Conservation (phyloP, 1,139 yeast species). For the Geotrichum fermentans region DNA sequence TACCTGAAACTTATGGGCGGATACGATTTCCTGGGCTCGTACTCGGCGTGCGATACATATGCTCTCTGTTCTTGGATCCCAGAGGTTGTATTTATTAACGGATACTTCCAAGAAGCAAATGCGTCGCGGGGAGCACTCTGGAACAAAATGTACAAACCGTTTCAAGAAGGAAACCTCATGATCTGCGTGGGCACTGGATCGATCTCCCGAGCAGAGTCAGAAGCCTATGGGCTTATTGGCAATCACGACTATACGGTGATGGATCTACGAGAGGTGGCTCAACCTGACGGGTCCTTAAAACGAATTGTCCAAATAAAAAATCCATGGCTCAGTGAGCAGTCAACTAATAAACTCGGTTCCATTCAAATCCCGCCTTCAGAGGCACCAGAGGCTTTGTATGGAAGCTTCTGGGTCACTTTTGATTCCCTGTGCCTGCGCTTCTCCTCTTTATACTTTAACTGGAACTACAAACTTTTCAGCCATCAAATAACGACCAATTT, state of each 20-base stretch:
- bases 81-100: slow-evolving; percentile 46
- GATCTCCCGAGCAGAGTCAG: slow-evolving; percentile 41
- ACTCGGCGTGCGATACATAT: slow-evolving; percentile 70
- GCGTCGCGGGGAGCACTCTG: slow-evolving; percentile 36
- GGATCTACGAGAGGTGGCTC: slow-evolving; percentile 33
- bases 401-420: slow-evolving; percentile 36
- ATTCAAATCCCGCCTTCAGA: slow-evolving; percentile 18
- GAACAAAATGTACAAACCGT: slow-evolving; percentile 36
- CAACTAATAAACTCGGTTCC: slow-evolving; percentile 15
- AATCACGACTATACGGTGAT: slow-evolving; percentile 67
- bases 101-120: slow-evolving; percentile 28
- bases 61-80: slow-evolving; percentile 72
- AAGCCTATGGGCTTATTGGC: slow-evolving; percentile 44
- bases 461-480: slow-evolving; percentile 50
- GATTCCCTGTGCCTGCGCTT: slow-evolving; percentile 45
- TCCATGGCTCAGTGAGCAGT: slow-evolving; percentile 44
- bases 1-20: slow-evolving; percentile 62
- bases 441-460: slow-evolving; percentile 58
- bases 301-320: slow-evolving; percentile 44
- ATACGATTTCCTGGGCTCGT: slow-evolving; percentile 68
- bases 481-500: slow-evolving; percentile 38
- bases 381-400: slow-evolving; percentile 20
- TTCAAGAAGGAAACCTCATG: slow-evolving; percentile 40
- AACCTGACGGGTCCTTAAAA: slow-evolving; percentile 21
- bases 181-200: slow-evolving; percentile 69